Base-by-base conservation (phyloP, 2,329 filamentous ascomycete genomes). In the Periconia macrospinosa region DNA sequence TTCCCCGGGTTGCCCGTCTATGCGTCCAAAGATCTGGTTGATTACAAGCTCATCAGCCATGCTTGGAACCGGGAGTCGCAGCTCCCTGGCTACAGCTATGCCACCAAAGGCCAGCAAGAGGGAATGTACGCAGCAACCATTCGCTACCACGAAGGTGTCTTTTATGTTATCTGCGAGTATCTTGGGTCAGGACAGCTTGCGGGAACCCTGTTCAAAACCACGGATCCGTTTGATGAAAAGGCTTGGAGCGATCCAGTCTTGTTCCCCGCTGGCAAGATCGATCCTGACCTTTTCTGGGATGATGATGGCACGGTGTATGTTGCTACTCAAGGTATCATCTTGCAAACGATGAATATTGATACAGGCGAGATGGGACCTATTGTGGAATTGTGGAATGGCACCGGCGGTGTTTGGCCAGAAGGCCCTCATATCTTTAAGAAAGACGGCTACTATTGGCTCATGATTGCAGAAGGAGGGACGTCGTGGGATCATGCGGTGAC, bases 251-350 rank as follows among this genome's bases (percentile, higher is more conserved):
- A 80, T 49, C 76, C 81, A 0, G 61, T 79, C 0, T 75, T 78
- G 48, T 83, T 82, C 58, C 71, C 79, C 13, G 80, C 81, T 42
- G 69, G 49, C 18, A 80, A 79, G 1, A 82, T 82, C 50, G 83
- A 86, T 49, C 79, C 82, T 0, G 78, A 75, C 27, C 78, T 78
- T 14, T 81, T 83, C 58, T 85, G 82, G 79, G 79, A 84, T 48
- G 75, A 77, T 0, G 78, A 84, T 45, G 82, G 81, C 0, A 79
- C 76, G 52, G 71, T 76, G 0, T 85, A 84, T 50, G 76, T 83
- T 15, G 62, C 13, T 37, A 65, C 60, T 35, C 62, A 62, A 19
- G 70, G 70, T 2, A 69, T 72, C 30, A 54, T 64, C 35, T 61
- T 68, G 27, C 50, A 56, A 30, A 63, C 61, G n/a, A 64, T 74